Conservation (phyloP, 306 rosid genomes). For the Vicia villosa region DNA sequence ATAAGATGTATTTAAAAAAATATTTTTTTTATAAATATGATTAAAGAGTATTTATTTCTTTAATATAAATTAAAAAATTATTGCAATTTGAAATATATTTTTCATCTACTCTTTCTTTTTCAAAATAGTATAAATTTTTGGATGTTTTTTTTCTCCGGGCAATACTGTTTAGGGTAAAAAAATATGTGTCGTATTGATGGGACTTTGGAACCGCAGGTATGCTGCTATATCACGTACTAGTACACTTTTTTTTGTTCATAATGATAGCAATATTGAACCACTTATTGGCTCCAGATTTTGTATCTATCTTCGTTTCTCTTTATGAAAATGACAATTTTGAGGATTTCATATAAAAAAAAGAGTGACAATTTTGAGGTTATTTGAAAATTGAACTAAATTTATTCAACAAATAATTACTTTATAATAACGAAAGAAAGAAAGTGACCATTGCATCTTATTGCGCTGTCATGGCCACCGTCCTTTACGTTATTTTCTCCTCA, state of each 20-base stretch:
- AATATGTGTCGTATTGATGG: slow-evolving; percentile 30
- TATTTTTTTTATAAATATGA: no score
- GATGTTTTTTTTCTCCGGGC: background rate
- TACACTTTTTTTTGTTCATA: slow-evolving; percentile 7
- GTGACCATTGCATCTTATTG: slow-evolving; percentile 32
- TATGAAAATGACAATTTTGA: slow-evolving; percentile 35
- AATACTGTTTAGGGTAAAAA: background rate
- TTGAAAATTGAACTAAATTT: background rate
- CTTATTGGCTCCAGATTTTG: slow-evolving; percentile 36
- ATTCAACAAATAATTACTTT: slow-evolving; percentile 15
- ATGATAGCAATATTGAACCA: slow-evolving; percentile 23
- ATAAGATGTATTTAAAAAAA: no score
- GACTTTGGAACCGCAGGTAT: slow-evolving; percentile 38
- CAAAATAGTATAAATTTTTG: no score
- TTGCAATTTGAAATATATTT: no score
- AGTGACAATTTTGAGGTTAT: slow-evolving; percentile 19
- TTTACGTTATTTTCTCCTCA: slow-evolving; percentile 30
- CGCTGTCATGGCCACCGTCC: slow-evolving; percentile 41
- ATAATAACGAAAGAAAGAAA: slow-evolving; percentile 13
- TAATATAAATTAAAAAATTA: no score
- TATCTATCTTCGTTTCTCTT: slow-evolving; percentile 31
- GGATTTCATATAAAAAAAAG: no score
- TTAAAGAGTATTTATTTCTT: no score
- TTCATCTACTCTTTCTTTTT: no score
- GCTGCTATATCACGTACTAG: slow-evolving; percentile 13